Evolutionary conservation across 1,284 basidiomycete genomes (phyloP).

Genomic region (Fomitopsis betulina): DNA sequence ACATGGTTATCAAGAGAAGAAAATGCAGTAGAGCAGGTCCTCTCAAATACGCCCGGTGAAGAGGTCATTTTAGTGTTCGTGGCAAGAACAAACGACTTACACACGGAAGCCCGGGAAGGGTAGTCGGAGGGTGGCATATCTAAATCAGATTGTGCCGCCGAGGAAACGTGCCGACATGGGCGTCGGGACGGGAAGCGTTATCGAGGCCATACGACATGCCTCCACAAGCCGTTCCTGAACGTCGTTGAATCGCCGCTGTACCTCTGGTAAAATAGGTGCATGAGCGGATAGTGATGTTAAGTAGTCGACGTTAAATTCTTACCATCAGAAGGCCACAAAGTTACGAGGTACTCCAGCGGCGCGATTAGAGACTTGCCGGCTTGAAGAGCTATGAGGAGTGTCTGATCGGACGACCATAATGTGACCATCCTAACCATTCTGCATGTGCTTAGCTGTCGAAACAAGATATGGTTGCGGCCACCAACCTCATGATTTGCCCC

Average conservation of each 20-base stretch:
- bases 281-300: neutral
- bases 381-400: constrained; percentile 58
- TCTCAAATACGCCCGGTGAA: neutral
- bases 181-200: neutral
- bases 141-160: neutral
- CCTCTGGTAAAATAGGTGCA: constrained; percentile 34
- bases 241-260: constrained; percentile 42
- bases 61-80: neutral
- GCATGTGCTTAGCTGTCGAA: constrained; percentile 6
- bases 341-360: constrained; percentile 60
- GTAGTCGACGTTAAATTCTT: constrained; percentile 13
- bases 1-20: neutral
- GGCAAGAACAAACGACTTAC: neutral
- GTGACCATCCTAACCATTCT: constrained; percentile 42
- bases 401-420: constrained; percentile 60
- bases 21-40: neutral
- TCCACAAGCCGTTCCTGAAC: constrained; percentile 42
- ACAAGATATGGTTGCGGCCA: constrained; percentile 4
- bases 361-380: constrained; percentile 58
- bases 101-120: neutral
- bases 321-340: constrained; percentile 68
- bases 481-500: constrained; percentile 62
- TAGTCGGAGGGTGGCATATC: neutral
- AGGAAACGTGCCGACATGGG: neutral
- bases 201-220: constrained; percentile 35